phyloP scores from a whole-genome alignment of 257 asterid species.

The Lithospermum erythrorhizon region DNA sequence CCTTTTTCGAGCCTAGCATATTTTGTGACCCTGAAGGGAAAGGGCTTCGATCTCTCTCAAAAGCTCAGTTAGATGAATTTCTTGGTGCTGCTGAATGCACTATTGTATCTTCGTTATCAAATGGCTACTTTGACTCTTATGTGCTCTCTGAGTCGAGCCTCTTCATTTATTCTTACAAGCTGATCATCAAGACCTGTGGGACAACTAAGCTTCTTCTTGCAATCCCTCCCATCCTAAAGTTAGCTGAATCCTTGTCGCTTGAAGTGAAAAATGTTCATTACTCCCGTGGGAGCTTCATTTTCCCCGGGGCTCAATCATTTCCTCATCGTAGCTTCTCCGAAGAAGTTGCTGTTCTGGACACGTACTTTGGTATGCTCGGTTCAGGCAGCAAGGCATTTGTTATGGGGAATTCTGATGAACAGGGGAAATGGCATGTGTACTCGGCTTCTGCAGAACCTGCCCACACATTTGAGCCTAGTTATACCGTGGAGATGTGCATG shows the following conservation, averaged over 20 bases:
- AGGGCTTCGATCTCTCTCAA: constrained; percentile 28
- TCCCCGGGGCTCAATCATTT: constrained; percentile 27
- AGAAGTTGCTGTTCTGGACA: constrained; percentile 25
- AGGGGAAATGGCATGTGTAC: constrained; percentile 75
- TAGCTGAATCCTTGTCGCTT: constrained; percentile 44
- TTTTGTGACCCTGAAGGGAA: constrained; percentile 11
- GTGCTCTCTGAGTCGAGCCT: constrained; percentile 89
- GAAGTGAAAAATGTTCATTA: constrained; percentile 41
- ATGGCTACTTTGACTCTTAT: constrained; percentile 37
- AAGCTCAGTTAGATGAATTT: constrained; percentile 25
- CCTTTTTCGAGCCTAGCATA: constrained; percentile 17
- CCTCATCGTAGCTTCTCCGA: constrained; percentile 29
- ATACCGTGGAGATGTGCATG: constrained; percentile 82
- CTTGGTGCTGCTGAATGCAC: constrained; percentile 30
- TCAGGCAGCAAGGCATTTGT: constrained; percentile 21
- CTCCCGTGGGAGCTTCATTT: constrained; percentile 31
- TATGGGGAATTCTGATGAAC: constrained; percentile 19
- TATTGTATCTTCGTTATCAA: constrained; percentile 19
- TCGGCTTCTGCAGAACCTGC: constrained; percentile 40
- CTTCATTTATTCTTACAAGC: constrained; percentile 56
- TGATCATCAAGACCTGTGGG: constrained; percentile 81
- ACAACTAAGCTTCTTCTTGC: constrained; percentile 63
- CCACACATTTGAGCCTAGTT: constrained; percentile 29
- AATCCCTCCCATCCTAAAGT: constrained; percentile 60
- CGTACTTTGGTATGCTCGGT: constrained; percentile 17